These are phyloP conservation scores for Colletotrichum plurivorum DNA, from an alignment of 2,329 filamentous ascomycete genomes.

Conservation along the genomic window DNA sequence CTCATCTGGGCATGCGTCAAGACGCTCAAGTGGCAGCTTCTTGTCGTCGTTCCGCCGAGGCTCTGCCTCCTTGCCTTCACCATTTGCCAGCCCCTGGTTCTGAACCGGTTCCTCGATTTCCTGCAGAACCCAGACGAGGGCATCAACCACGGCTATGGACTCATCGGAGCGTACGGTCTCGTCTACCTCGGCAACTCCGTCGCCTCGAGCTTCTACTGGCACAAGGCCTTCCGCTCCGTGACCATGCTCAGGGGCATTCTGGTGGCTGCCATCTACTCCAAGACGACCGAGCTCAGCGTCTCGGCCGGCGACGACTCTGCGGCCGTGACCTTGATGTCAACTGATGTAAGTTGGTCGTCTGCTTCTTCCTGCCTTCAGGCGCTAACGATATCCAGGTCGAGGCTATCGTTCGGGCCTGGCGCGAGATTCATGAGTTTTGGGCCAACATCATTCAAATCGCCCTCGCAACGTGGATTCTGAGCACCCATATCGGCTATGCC, in stretches of 20 bases:
- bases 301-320: constrained; percentile 41
- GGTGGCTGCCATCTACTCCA: constrained; percentile 46
- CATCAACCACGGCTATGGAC: constrained; percentile 52
- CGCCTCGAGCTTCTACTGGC: constrained; percentile 43
- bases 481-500: constrained; percentile 51
- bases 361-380: background rate
- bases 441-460: constrained; percentile 52
- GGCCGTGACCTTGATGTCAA: constrained; percentile 47
- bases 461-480: constrained; percentile 51
- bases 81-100: constrained; percentile 54
- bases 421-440: constrained; percentile 54
- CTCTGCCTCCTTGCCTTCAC: constrained; percentile 52
- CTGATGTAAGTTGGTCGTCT: constrained; percentile 45
- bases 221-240: constrained; percentile 44
- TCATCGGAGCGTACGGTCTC: constrained; percentile 57
- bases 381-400: constrained; percentile 48
- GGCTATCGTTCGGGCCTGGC: constrained; percentile 52
- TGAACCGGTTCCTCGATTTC: constrained; percentile 51
- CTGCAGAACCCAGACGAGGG: constrained; percentile 45
- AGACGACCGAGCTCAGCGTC: constrained; percentile 42
- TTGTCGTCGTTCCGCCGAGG: constrained; percentile 50
- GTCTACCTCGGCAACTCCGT: constrained; percentile 60
- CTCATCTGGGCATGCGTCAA: constrained; percentile 47
- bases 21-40: constrained; percentile 48
- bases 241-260: constrained; percentile 47